A percentile compares a stretch with the other conserved stretches of the same genome.
Conservation (phyloP, 768 basidiomycete species). For the Kwoniella pini region DNA sequence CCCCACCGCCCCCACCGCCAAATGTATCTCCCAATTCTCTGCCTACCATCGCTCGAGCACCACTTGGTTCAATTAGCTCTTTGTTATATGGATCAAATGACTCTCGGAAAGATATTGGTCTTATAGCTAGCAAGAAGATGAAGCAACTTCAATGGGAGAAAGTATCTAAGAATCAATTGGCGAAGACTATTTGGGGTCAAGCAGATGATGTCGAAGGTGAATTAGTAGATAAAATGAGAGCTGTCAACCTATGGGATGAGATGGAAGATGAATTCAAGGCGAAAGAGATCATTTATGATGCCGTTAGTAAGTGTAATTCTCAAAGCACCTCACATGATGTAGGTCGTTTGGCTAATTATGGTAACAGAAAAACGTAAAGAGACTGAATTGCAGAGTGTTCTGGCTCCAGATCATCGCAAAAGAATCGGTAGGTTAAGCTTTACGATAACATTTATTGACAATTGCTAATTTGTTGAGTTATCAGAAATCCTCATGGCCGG, state of each 20-base stretch:
- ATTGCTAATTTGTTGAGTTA: not conserved
- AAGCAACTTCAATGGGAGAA: slow-evolving; percentile 99
- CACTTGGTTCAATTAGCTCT: slow-evolving; percentile 48
- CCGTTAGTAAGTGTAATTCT: slow-evolving; percentile 65
- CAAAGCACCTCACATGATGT: not conserved
- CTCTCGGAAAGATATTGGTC: slow-evolving; percentile 75
- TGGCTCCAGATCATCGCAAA: slow-evolving; percentile 88
- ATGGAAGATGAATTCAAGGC: slow-evolving; percentile 99
- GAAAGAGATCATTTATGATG: slow-evolving; percentile 85
- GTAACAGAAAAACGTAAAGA: slow-evolving; percentile 72
- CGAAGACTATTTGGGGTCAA: slow-evolving; percentile 77
- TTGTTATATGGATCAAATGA: slow-evolving; percentile 43
- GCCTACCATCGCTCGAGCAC: slow-evolving; percentile 25
- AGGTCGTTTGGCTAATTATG: slow-evolving; percentile 13
- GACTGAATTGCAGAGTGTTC: slow-evolving; percentile 85
- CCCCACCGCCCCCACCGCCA: slow-evolving; percentile 16
- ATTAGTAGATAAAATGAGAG: slow-evolving; percentile 76
- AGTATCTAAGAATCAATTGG: slow-evolving; percentile 81
- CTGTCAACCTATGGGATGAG: slow-evolving; percentile 86
- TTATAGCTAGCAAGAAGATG: slow-evolving; percentile 87
- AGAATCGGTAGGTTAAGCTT: slow-evolving; percentile 71
- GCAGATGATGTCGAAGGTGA: slow-evolving; percentile 65
- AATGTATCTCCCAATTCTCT: slow-evolving; percentile 14
- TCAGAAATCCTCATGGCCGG: slow-evolving; percentile 88
- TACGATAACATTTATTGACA: not conserved